A percentile compares a stretch with the other conserved stretches of the same genome.
Conservation (phyloP, 805 yeast genomes). For the Jamesozyma lodderae region DNA sequence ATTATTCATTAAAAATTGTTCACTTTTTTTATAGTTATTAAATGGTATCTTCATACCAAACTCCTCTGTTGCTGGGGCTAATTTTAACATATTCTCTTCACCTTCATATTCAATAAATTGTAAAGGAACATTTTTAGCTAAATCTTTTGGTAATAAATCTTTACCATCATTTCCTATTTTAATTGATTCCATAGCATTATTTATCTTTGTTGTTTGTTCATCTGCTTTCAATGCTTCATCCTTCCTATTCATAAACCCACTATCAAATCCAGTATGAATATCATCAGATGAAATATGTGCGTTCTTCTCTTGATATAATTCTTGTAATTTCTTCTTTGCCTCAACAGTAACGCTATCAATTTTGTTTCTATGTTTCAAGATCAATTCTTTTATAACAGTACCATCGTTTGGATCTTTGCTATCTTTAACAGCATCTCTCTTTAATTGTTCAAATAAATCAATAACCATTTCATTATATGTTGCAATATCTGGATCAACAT, state of each 20-base stretch:
- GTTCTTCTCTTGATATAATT: slow-evolving; percentile 60
- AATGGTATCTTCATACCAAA: slow-evolving; percentile 49
- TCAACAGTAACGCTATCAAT: slow-evolving; percentile 57
- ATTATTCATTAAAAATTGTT: slow-evolving; percentile 44
- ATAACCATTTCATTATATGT: slow-evolving; percentile 89
- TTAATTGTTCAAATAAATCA: slow-evolving; percentile 73
- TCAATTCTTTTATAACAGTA: slow-evolving; percentile 30
- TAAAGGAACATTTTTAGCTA: slow-evolving; percentile 6
- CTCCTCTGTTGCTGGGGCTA: slow-evolving; percentile 54
- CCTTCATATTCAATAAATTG: slow-evolving; percentile 27
- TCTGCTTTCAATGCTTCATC: slow-evolving; percentile 7
- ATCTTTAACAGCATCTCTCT: slow-evolving; percentile 45
- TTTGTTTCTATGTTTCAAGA: slow-evolving; percentile 54
- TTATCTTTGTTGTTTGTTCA: slow-evolving; percentile 8
- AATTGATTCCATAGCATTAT: slow-evolving; percentile 5
- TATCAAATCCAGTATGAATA: slow-evolving; percentile 84
- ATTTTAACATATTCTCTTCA: slow-evolving; percentile 42
- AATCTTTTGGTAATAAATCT: neutral
- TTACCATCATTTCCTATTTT: slow-evolving; percentile 1
- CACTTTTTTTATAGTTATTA: slow-evolving; percentile 42
- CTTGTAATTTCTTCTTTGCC: slow-evolving; percentile 57
- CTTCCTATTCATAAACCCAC: slow-evolving; percentile 64
- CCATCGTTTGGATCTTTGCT: slow-evolving; percentile 37
- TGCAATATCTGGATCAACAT: slow-evolving; percentile 41
- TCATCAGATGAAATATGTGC: slow-evolving; percentile 82